Conservation (phyloP, 2,329 filamentous ascomycete genomes). For the Trichoderma lentiforme region DNA sequence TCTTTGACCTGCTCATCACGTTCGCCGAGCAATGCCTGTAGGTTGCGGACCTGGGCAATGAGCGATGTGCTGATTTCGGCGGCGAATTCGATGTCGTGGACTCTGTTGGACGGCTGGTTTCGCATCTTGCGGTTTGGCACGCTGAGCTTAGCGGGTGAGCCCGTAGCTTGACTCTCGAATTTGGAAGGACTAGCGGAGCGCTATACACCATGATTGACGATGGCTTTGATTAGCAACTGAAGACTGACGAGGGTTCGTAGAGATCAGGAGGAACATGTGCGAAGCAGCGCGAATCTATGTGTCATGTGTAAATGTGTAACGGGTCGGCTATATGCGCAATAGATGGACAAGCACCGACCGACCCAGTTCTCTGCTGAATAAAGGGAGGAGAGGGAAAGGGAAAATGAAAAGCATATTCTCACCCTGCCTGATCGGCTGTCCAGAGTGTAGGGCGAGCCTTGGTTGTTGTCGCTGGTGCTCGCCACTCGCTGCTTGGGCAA, state of each 20-base stretch:
- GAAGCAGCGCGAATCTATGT: not conserved
- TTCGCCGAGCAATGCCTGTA: slow-evolving; percentile 81
- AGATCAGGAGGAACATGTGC: not conserved
- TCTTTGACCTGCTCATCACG: slow-evolving; percentile 82
- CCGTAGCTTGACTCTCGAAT: slow-evolving; percentile 79
- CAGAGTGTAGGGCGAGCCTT: slow-evolving; percentile 51
- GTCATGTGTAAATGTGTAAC: not conserved
- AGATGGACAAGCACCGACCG: not conserved
- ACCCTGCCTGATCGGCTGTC: slow-evolving; percentile 53
- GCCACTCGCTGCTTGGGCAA: slow-evolving; percentile 78
- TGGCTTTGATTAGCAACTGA: not conserved
- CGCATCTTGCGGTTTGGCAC: slow-evolving; percentile 84
- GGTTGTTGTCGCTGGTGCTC: slow-evolving; percentile 63
- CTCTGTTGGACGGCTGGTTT: slow-evolving; percentile 82
- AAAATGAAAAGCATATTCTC: slow-evolving; percentile 30
- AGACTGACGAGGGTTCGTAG: not conserved
- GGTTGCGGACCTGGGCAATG: slow-evolving; percentile 85
- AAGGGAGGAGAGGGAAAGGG: not conserved
- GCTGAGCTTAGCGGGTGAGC: slow-evolving; percentile 83
- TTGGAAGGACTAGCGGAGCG: slow-evolving; percentile 70
- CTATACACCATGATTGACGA: slow-evolving; percentile 36
- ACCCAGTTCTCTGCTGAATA: not conserved
- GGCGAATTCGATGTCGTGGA: slow-evolving; percentile 97
- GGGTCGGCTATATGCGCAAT: not conserved
- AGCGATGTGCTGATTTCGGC: slow-evolving; percentile 95